Conservation (phyloP, 129 eudicot species). For the Mikania micrantha region DNA sequence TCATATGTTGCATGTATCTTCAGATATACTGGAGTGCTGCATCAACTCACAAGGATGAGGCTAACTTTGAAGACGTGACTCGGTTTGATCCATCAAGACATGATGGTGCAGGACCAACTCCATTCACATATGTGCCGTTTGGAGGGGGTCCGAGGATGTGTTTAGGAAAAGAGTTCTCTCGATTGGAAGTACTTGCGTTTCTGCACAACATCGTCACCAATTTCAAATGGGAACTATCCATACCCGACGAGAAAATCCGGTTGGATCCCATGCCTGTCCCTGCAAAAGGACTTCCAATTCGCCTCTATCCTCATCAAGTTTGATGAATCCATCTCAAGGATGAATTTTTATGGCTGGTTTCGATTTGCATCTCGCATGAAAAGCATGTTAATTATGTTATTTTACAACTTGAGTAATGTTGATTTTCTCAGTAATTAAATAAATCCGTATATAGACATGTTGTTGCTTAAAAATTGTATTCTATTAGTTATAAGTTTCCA, state of each 20-base stretch:
- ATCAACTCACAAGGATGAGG: constrained; percentile 22
- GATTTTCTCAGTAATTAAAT: no score
- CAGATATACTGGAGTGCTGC: constrained; percentile 35
- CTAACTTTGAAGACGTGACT: constrained; percentile 11
- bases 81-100: constrained; percentile 46
- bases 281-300: constrained; percentile 44
- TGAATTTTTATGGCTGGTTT: no score
- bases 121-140: constrained; percentile 39
- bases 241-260: constrained; percentile 35
- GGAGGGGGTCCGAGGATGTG: constrained; percentile 68
- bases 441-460: no score
- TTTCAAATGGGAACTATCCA: constrained; percentile 36
- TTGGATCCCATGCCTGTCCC: constrained; percentile 47
- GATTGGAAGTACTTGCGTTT: constrained; percentile 40
- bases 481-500: no score
- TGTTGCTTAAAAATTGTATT: no score
- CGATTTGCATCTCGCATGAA: no score
- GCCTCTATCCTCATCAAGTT: constrained; percentile 22
- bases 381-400: no score
- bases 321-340: no score
- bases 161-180: constrained; percentile 53
- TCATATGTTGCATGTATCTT: neutral
- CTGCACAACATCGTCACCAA: constrained; percentile 36
- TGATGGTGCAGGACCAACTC: constrained; percentile 41
- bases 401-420: no score